These are phyloP conservation scores for Cryptosporidium canis DNA, from an alignment of 169 alveolate genomes.

Conservation along the genomic window DNA sequence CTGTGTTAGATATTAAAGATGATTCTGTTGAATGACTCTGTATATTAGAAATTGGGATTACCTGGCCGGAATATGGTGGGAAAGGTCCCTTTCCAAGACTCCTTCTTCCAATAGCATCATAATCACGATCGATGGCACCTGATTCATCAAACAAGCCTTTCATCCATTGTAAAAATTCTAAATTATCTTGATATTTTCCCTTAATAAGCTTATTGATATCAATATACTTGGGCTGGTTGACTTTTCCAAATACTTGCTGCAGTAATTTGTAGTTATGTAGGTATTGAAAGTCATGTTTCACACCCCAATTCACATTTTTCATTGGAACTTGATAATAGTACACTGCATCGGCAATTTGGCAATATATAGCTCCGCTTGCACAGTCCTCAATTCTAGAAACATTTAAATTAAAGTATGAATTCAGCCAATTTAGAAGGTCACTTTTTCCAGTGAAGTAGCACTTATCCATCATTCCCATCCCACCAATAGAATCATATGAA, in stretches of 20 bases:
- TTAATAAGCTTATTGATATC: constrained; percentile 91
- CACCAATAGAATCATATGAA: constrained; percentile 56
- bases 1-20: constrained; percentile 64
- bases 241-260: constrained; percentile 91
- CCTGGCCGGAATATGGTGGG: constrained; percentile 57
- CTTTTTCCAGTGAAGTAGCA: constrained; percentile 87
- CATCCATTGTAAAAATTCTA: constrained; percentile 97
- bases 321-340: constrained; percentile 84
- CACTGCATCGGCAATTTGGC: constrained; percentile 92
- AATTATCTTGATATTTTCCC: constrained; percentile 95
- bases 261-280: constrained; percentile 93
- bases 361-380: constrained; percentile 95
- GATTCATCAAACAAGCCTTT: constrained; percentile 91
- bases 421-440: constrained; percentile 92
- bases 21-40: constrained; percentile 76
- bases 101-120: constrained; percentile 86
- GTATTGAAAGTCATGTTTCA: constrained; percentile 94
- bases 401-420: constrained; percentile 82
- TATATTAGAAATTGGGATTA: constrained; percentile 56
- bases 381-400: constrained; percentile 93
- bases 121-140: constrained; percentile 81
- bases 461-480: constrained; percentile 89
- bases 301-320: constrained; percentile 94
- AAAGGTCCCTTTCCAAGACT: constrained; percentile 72
- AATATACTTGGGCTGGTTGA: constrained; percentile 89